Base-by-base conservation (phyloP, 225 moss, liverwort and hornwort species). In the Ulota crispa region DNA sequence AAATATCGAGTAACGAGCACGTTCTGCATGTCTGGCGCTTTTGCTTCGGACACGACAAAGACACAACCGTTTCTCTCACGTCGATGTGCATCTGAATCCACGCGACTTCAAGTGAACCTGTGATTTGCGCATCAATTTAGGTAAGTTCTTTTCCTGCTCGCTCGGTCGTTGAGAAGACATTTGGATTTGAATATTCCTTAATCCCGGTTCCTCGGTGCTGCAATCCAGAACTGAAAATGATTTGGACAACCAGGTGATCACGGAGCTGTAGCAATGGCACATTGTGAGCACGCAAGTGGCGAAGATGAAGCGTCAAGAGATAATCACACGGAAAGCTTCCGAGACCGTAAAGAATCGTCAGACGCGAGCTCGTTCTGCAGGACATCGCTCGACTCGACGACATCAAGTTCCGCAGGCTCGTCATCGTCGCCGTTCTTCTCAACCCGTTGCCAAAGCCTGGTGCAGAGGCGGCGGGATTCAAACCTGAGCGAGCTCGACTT, bases 351-450 rank as follows among this genome's bases (percentile, higher is more conserved):
- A 55, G 61, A 16, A 21, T 39, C 68, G 15, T 27, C 67, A 4
- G 77, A 42, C 64, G 60, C 20, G 30, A 79, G 79, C 73, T 73
- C 75, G 15, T 60, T 82, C 11, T 53, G 52, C 56, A 63, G 81
- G 34, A 71, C 66, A 27, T 79, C 87, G 16, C 85, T 85, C 79
- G 82, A 79, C 32, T 87, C 84, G 21, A 84, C 84, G 16, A 64
- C 74, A 37, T 78, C 82, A 5, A 70, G 75, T 24, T 78, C 81
- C 37, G 47, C 64, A 34, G 80, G 65, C 42, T 77, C 67, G 34
- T 34, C 80, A 5, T 56, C 65, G 8, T 83, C 77, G 55, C 81
- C 84, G 20, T 85, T 30, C 45, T 84, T 83, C 65, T 89, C 88
- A 20, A 83, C 78, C 9, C 83, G 88, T 18, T 83, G 69, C 12